These are phyloP conservation scores for Yamadazyma conglobata DNA, from an alignment of 1,139 yeast species.

Conservation along the genomic window DNA sequence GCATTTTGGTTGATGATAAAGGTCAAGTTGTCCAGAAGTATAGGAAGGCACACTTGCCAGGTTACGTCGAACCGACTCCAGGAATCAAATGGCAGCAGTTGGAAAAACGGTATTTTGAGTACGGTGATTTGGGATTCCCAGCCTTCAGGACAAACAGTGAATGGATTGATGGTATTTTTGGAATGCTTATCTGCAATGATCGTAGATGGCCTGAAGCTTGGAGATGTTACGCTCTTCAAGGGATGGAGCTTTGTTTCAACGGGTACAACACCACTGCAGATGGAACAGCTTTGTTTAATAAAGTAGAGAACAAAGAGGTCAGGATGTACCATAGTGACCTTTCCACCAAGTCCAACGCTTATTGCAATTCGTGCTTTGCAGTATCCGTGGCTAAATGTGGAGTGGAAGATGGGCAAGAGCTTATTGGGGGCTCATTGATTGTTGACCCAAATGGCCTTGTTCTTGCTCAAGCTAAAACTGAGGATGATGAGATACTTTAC, in stretches of 20 bases:
- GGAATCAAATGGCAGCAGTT: conserved; percentile 29
- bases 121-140: conserved; percentile 26
- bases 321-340: conserved; percentile 28
- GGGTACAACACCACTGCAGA: conserved; percentile 29
- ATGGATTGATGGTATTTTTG: conserved; percentile 28
- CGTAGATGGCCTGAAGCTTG: conserved; percentile 39
- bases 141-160: conserved; percentile 24
- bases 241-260: conserved; percentile 25
- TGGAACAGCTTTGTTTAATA: conserved; percentile 17
- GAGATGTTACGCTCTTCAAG: conserved; percentile 29
- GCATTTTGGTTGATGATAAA: conserved; percentile 24
- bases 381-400: conserved; percentile 31
- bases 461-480: conserved; percentile 26
- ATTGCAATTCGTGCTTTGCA: conserved; percentile 27
- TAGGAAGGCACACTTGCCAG: conserved; percentile 31
- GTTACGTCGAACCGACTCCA: conserved; percentile 22
- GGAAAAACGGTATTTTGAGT: conserved; percentile 31
- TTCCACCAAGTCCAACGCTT: conserved; percentile 28
- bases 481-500: conserved; percentile 26
- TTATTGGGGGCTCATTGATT: conserved; percentile 28
- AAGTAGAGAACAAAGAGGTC: conserved; percentile 19
- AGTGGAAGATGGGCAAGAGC: conserved; percentile 27
- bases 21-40: conserved; percentile 19
- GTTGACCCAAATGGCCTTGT: conserved; percentile 30
- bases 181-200: conserved; percentile 33